Evolutionary conservation across 257 asterid genomes (phyloP).

Genomic region (Agastache rugosa): DNA sequence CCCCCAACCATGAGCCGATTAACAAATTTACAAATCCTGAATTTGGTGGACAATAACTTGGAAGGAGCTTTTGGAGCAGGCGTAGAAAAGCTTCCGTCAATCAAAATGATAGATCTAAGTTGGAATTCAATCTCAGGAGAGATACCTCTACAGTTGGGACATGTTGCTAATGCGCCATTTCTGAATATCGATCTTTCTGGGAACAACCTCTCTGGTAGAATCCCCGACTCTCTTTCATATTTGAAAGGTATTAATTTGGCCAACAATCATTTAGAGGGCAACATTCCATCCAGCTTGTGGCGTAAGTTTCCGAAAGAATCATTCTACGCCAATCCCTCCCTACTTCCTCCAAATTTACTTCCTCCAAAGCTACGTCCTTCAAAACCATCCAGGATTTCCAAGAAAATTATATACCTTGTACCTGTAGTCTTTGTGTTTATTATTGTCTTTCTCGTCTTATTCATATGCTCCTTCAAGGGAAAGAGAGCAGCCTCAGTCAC

Average conservation of each 20-base stretch:
- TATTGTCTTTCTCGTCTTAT: background rate
- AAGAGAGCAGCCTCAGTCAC: background rate
- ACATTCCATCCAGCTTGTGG: background rate
- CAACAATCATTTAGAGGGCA: background rate
- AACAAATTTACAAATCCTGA: background rate
- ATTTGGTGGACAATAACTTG: background rate
- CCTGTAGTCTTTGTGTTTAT: background rate
- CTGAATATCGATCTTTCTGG: slow-evolving; percentile 10
- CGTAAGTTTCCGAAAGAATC: background rate
- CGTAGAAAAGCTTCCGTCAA: slow-evolving; percentile 13
- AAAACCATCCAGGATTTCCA: no score
- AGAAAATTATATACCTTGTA: no score
- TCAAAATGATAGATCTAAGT: background rate
- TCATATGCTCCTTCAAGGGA: background rate
- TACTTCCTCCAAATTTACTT: background rate
- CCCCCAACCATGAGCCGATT: background rate
- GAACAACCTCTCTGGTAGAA: background rate
- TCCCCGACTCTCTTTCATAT: slow-evolving; percentile 3
- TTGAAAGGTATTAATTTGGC: background rate
- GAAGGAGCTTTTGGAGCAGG: background rate
- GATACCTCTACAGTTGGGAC: background rate
- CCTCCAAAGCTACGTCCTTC: background rate
- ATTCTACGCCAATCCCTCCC: background rate
- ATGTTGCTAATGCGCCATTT: background rate
- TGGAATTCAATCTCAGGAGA: background rate